A percentile compares a stretch with the other conserved stretches of the same genome.
Conservation (phyloP, 352 stramenopile species). For the Phytophthora quininea region DNA sequence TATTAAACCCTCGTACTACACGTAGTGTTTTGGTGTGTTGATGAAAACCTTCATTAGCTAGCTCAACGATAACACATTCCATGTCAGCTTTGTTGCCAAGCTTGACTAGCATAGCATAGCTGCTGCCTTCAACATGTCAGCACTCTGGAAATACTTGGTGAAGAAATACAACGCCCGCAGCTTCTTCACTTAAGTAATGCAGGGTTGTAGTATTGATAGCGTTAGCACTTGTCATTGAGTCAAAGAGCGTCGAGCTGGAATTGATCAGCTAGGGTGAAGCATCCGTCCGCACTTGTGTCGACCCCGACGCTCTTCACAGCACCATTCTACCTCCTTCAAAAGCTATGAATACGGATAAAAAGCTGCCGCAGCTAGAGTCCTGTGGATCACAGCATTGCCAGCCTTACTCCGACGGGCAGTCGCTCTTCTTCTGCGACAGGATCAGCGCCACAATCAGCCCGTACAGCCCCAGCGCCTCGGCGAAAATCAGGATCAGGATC, state of each 20-base stretch:
- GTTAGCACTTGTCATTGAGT: not conserved
- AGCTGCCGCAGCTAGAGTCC: not conserved
- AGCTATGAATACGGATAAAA: not conserved
- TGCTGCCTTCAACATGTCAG: too few relatives aligned
- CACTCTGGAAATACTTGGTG: too few relatives aligned
- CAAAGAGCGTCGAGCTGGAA: not conserved
- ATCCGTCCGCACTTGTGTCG: not conserved
- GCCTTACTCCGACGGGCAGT: constrained; percentile 49
- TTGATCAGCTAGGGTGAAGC: not conserved
- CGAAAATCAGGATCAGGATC: constrained; percentile 99
- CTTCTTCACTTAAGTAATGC: not conserved
- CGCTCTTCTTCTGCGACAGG: constrained; percentile 81
- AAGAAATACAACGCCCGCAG: too few relatives aligned
- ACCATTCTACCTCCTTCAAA: constrained; percentile 1
- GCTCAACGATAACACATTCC: too few relatives aligned
- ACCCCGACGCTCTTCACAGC: not conserved
- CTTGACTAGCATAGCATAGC: too few relatives aligned
- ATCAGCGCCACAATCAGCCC: constrained; percentile 96
- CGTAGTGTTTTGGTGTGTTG: not conserved
- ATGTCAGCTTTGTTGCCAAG: too few relatives aligned
- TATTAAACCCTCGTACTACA: not conserved
- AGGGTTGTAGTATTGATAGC: not conserved
- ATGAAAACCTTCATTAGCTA: not conserved
- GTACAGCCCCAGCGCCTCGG: constrained; percentile 97
- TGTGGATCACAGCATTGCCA: too few relatives aligned